Percentiles rank a stretch among this genome's conserved stretches.
Conservation (phyloP, 2,329 filamentous ascomycete species). For the Rhinocladiella mackenziei region DNA sequence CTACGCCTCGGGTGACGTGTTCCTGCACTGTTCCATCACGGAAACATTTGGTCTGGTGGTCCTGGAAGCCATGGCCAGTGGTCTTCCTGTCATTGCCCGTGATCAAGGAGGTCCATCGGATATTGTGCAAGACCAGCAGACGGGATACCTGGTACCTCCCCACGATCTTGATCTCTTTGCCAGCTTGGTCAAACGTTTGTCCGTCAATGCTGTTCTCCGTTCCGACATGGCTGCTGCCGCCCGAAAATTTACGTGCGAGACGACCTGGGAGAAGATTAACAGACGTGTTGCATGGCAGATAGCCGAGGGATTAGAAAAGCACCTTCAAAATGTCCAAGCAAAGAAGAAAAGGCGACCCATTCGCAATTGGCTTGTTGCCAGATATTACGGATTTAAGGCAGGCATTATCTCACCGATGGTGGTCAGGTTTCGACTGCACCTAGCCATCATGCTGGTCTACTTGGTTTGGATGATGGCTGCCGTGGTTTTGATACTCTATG, state of each 20-base stretch:
- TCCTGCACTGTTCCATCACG: slow-evolving; percentile 66
- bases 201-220: slow-evolving; percentile 45
- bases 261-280: slow-evolving; percentile 69
- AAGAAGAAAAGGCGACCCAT: slow-evolving; percentile 17
- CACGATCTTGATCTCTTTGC: slow-evolving; percentile 59
- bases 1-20: slow-evolving; percentile 66
- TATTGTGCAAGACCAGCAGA: slow-evolving; percentile 57
- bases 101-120: slow-evolving; percentile 68
- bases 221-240: slow-evolving; percentile 47
- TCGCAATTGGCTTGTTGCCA: slow-evolving; percentile 28
- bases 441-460: slow-evolving; percentile 35
- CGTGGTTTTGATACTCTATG: slow-evolving; percentile 37
- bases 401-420: slow-evolving; percentile 24
- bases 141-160: slow-evolving; percentile 59
- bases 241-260: slow-evolving; percentile 56
- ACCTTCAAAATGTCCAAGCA: slow-evolving; percentile 22
- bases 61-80: slow-evolving; percentile 67
- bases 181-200: slow-evolving; percentile 49
- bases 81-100: slow-evolving; percentile 64
- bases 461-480: slow-evolving; percentile 39
- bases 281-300: slow-evolving; percentile 65
- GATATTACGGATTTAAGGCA: slow-evolving; percentile 22
- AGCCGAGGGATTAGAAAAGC: slow-evolving; percentile 44
- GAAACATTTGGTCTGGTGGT: slow-evolving; percentile 70
- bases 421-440: slow-evolving; percentile 31